phyloP scores from a whole-genome alignment of 352 stramenopile species.

The Blastocystis sp. region DNA sequence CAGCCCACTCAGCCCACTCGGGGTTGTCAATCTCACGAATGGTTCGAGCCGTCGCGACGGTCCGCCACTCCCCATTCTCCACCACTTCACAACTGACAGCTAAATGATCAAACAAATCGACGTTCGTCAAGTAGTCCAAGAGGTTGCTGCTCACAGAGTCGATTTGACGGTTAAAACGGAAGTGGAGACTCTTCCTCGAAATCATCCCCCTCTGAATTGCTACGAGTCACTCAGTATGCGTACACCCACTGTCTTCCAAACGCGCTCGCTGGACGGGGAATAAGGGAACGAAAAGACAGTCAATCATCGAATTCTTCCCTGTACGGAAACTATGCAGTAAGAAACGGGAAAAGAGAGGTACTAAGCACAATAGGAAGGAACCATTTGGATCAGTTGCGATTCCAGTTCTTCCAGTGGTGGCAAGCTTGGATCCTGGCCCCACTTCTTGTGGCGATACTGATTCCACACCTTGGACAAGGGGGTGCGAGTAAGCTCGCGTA shows the following conservation, averaged over 20 bases:
- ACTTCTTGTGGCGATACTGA: constrained; percentile 61
- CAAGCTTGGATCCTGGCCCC: constrained; percentile 16
- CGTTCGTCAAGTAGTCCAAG: constrained; percentile 63
- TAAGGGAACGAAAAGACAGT: constrained; percentile 48
- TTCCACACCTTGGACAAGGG: constrained; percentile 61
- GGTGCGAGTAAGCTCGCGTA: constrained; percentile 56
- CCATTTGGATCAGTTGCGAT: constrained; percentile 20
- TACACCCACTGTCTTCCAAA: constrained; percentile 47
- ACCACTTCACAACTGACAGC: constrained; percentile 42
- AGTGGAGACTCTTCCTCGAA: constrained; percentile 55
- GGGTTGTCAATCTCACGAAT: constrained; percentile 54
- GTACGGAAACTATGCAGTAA: constrained; percentile 21
- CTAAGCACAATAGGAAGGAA: constrained; percentile 61
- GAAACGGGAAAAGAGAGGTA: background rate
- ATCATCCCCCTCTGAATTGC: constrained; percentile 52
- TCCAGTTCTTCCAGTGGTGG: constrained; percentile 58
- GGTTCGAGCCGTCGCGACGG: constrained; percentile 41
- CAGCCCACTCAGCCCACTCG: constrained; percentile 65
- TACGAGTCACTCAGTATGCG: background rate
- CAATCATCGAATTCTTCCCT: constrained; percentile 26
- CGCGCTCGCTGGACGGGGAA: constrained; percentile 40
- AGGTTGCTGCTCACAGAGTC: constrained; percentile 61
- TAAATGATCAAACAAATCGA: constrained; percentile 67
- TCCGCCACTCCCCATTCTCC: constrained; percentile 64
- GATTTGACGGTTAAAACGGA: constrained; percentile 62